These are phyloP conservation scores for Aphanomyces stellatus DNA, from an alignment of 352 stramenopile species.

Conservation along the genomic window DNA sequence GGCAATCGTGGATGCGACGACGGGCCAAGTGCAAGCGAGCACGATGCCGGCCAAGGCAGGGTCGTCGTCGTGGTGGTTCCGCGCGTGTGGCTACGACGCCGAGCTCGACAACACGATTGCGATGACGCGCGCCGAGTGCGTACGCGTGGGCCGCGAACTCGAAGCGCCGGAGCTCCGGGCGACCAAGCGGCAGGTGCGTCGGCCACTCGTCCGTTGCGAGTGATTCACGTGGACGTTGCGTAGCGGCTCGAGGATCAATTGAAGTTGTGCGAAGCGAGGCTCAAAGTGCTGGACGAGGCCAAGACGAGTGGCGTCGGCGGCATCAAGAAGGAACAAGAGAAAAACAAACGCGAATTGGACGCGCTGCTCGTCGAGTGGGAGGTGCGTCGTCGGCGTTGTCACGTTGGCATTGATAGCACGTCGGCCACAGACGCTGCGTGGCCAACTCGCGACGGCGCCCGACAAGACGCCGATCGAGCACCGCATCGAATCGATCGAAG, in stretches of 20 bases:
- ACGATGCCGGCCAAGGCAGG: not conserved
- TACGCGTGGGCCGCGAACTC: not conserved
- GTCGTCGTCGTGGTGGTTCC: not conserved
- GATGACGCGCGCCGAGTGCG: not conserved
- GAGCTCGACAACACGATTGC: slow-evolving; percentile 1
- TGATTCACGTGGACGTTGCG: not conserved
- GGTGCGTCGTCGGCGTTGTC: not conserved
- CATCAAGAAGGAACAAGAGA: not conserved
- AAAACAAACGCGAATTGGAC: not conserved
- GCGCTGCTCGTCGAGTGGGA: not conserved
- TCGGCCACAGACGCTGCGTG: not conserved
- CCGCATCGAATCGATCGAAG: not conserved
- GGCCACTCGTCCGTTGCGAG: not conserved
- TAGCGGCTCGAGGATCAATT: not conserved
- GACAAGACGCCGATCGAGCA: not conserved
- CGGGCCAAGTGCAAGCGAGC: not conserved
- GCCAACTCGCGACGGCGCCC: not conserved
- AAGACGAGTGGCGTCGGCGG: not conserved
- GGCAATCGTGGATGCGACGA: not conserved
- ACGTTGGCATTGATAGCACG: not conserved
- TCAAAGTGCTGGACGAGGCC: not conserved
- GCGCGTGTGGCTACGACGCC: not conserved
- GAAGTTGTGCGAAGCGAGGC: not conserved
- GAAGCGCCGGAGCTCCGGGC: not conserved
- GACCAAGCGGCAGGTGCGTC: not conserved